Percentiles rank a stretch among this genome's conserved stretches.
These are phyloP conservation scores for Daldinia loculata DNA, from an alignment of 495 filamentous ascomycete species.

Conservation along the genomic window DNA sequence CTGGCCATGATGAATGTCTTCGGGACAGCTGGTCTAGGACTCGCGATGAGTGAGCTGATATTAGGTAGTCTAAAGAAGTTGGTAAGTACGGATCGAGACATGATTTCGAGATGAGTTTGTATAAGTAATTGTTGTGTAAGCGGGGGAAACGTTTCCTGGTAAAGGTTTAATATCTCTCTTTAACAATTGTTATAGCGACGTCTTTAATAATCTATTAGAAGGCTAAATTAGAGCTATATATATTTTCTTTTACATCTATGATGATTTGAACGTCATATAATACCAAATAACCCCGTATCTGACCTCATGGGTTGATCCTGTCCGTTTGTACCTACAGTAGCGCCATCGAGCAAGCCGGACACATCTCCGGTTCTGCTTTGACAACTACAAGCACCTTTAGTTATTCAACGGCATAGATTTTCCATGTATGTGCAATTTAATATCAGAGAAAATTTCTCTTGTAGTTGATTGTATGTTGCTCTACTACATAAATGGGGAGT, in stretches of 20 bases:
- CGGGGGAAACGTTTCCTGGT: not conserved
- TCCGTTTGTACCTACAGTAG: constrained; percentile 26
- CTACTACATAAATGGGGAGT: too few relatives aligned
- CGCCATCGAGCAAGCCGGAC: not conserved
- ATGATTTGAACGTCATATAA: constrained; percentile 18
- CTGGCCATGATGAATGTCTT: constrained; percentile 9
- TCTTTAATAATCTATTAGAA: too few relatives aligned
- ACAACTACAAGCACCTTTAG: not conserved
- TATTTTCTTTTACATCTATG: constrained; percentile 10
- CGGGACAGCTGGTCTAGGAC: constrained; percentile 2
- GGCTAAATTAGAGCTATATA: not conserved
- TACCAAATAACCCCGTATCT: not conserved
- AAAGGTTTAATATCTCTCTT: not conserved
- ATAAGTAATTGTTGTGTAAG: not conserved
- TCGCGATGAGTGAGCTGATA: not conserved
- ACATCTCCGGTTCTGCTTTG: not conserved
- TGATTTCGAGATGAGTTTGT: constrained; percentile 2
- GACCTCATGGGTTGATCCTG: constrained; percentile 18
- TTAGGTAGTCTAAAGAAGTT: constrained; percentile 12
- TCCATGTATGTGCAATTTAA: not conserved
- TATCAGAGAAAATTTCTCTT: too few relatives aligned
- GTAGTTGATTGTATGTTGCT: too few relatives aligned
- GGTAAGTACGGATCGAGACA: constrained; percentile 31
- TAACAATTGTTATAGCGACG: not conserved
- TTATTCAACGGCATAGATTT: not conserved